phyloP scores from a whole-genome alignment of 441 rosid species.

The Euphorbia neoarborescens region DNA sequence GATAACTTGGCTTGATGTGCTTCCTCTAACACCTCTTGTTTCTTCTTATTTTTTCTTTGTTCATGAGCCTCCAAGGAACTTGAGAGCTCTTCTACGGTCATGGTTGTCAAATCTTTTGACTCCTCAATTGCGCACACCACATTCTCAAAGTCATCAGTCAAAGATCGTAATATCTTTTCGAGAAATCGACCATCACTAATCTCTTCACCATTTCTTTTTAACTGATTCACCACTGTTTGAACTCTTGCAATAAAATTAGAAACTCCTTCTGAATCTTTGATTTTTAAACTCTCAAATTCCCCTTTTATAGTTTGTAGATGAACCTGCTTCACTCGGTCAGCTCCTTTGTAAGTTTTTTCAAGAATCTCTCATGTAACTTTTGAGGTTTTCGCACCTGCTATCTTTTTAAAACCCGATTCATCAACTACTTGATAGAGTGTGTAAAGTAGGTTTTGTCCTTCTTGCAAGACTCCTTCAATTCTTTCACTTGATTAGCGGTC shows the following conservation, averaged over 20 bases:
- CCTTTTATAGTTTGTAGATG: too few species aligned
- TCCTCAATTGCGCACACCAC: background rate
- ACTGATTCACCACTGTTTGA: background rate
- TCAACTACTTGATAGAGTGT: constrained; percentile 5
- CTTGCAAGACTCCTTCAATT: background rate
- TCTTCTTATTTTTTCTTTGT: background rate
- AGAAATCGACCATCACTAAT: background rate
- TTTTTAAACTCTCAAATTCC: background rate
- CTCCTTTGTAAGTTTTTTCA: background rate
- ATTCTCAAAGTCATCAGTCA: background rate
- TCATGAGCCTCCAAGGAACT: constrained; percentile 1
- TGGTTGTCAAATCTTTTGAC: background rate
- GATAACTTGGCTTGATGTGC: background rate
- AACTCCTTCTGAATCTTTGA: background rate
- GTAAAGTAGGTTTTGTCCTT: constrained; percentile 7
- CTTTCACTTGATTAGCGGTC: background rate
- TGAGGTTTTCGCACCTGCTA: background rate
- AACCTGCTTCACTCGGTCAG: background rate
- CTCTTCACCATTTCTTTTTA: constrained; percentile 1
- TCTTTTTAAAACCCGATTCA: constrained; percentile 14
- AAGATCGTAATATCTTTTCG: background rate
- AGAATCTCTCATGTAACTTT: constrained; percentile 4
- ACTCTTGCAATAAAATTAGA: background rate
- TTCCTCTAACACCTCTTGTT: background rate
- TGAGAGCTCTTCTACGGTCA: background rate